These are phyloP conservation scores for Ceratocystiopsis sp. DNA, from an alignment of 2,329 filamentous ascomycete genomes.

Conservation along the genomic window DNA sequence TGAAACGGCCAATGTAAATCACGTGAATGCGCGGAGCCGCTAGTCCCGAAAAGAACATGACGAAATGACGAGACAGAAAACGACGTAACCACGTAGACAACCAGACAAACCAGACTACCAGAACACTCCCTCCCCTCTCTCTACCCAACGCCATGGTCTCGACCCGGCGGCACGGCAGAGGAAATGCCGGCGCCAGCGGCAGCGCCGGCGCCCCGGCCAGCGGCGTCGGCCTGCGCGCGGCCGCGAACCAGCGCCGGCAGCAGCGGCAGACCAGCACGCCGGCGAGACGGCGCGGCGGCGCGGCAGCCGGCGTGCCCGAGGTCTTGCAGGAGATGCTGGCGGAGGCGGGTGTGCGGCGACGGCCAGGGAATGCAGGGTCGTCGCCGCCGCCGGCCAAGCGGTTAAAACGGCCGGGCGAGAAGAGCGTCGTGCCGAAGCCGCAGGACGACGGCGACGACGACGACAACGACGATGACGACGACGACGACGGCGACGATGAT, in stretches of 20 bases:
- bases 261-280: not conserved
- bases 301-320: not conserved
- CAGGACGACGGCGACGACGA: not conserved
- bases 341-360: constrained; percentile 7
- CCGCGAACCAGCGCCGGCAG: constrained; percentile 1
- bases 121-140: too few relatives aligned
- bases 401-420: constrained; percentile 10
- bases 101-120: too few relatives aligned
- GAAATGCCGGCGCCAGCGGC: too few relatives aligned
- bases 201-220: too few relatives aligned
- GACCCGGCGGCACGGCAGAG: constrained; percentile 1
- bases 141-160: constrained; percentile 6
- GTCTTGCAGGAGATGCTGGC: constrained; percentile 10
- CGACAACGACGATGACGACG: not conserved
- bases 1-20: too few relatives aligned
- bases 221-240: constrained; percentile 4
- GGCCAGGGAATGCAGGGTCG: not conserved
- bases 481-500: constrained; percentile 4
- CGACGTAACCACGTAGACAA: too few relatives aligned
- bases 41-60: too few relatives aligned
- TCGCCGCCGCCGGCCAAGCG: constrained; percentile 7
- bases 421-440: too few relatives aligned
- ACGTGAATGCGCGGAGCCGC: too few relatives aligned
- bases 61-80: too few relatives aligned
- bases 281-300: not conserved